Conservation (phyloP, 2,329 filamentous ascomycete genomes). For the Herpotrichia juniperi region DNA sequence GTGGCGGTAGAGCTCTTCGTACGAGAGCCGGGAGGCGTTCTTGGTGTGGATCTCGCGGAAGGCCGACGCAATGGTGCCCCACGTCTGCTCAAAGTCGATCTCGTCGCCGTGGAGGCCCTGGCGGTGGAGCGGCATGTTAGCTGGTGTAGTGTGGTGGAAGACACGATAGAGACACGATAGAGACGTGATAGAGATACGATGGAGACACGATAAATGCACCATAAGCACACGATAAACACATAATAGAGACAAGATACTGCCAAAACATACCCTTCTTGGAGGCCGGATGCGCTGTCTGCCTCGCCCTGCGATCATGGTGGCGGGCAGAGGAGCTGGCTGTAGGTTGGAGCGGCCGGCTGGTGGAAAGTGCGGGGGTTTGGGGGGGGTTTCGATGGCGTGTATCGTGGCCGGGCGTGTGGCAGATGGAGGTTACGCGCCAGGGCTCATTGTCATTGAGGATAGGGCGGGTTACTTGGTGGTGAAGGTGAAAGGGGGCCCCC, state of each 20-base stretch:
- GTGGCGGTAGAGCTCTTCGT: conserved; percentile 92
- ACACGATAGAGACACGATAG: neutral
- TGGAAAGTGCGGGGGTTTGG: conserved; percentile 2
- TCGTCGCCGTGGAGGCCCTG: conserved; percentile 67
- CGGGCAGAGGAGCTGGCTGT: neutral
- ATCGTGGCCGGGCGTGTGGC: neutral
- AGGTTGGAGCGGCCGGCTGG: neutral
- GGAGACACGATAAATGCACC: neutral
- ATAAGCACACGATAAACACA: neutral
- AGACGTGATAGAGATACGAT: conserved; percentile 6
- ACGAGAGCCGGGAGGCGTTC: conserved; percentile 87
- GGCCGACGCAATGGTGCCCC: conserved; percentile 77
- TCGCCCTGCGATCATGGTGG: conserved; percentile 58
- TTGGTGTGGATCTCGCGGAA: conserved; percentile 89
- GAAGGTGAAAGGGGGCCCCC: too few relatives aligned
- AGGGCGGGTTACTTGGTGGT: too few relatives aligned
- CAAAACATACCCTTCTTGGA: conserved; percentile 68
- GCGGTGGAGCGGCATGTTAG: conserved; percentile 11
- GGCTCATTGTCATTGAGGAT: too few relatives aligned
- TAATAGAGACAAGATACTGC: too few relatives aligned
- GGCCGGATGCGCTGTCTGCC: conserved; percentile 69
- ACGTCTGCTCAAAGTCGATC: conserved; percentile 84
- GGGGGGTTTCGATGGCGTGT: neutral
- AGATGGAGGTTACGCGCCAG: conserved; percentile 6
- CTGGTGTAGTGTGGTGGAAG: neutral